Conservation (phyloP, 2,329 filamentous ascomycete genomes). For the Colletotrichum endophyticum region DNA sequence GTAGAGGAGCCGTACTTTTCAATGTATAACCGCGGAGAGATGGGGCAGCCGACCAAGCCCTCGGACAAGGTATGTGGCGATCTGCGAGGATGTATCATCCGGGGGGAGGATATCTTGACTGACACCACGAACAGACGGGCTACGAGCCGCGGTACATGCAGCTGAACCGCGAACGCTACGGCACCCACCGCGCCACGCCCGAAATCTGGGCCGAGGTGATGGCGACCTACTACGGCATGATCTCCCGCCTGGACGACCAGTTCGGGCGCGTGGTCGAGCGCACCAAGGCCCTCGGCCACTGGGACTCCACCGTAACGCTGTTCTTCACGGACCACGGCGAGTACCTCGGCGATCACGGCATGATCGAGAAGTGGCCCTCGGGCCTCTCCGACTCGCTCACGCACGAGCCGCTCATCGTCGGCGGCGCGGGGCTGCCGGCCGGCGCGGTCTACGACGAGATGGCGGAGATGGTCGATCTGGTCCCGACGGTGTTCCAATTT, state of each 20-base stretch:
- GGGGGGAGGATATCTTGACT: not conserved
- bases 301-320: slow-evolving; percentile 44
- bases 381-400: slow-evolving; percentile 45
- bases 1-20: slow-evolving; percentile 54
- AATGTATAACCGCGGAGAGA: slow-evolving; percentile 43
- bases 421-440: slow-evolving; percentile 41
- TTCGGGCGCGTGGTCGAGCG: slow-evolving; percentile 44
- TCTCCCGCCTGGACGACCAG: slow-evolving; percentile 48
- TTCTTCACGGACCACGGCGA: slow-evolving; percentile 52
- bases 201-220: slow-evolving; percentile 49
- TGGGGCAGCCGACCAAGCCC: slow-evolving; percentile 18
- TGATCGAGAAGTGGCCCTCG: slow-evolving; percentile 55
- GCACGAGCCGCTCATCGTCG: slow-evolving; percentile 48
- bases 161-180: slow-evolving; percentile 40
- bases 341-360: slow-evolving; percentile 50
- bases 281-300: slow-evolving; percentile 36
- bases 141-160: slow-evolving; percentile 48
- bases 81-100: not conserved
- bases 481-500: slow-evolving; percentile 46
- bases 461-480: slow-evolving; percentile 50
- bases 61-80: slow-evolving; percentile 2
- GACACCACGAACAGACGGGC: slow-evolving; percentile 33
- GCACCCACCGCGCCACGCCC: slow-evolving; percentile 40
- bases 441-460: slow-evolving; percentile 37
- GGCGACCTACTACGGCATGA: slow-evolving; percentile 53